Base-by-base conservation (phyloP, 495 filamentous ascomycete genomes). In the Mytilinidion resinicola region DNA sequence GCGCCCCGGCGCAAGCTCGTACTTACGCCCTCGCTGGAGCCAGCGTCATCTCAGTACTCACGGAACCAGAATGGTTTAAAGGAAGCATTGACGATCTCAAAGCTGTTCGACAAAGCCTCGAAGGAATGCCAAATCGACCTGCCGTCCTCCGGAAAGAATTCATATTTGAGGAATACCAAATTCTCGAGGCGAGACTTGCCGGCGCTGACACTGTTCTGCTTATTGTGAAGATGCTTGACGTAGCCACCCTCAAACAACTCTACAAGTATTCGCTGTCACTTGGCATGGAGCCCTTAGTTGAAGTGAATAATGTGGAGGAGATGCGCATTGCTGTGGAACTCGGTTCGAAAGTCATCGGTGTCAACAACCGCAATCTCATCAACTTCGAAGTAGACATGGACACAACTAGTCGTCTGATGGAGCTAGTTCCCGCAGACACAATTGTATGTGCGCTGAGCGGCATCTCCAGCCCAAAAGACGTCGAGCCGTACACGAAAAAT, bases 41-140 rank as follows among this genome's bases (percentile, higher is more conserved):
- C 25, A 96, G 92, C 63, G 87, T 95, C 33, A 97, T 98, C 64
- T 96, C 91, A 10, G 95, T 99, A 11, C 82, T 99, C 53, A 99
- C 93, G 0, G 93, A 99, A 72, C 93, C 93, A 0, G 86, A 96
- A 64, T 99, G 91, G 91, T 99, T 99, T 76, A 97, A 96, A 72
- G 93, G 93, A 33, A 91, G 86, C 62, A 89, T 97, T 52, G 93
- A 99, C 53, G 93, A 99, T 69, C 76, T 99, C 37, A 85, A 90
- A 46, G 82, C 86, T 53, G 93, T 96, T 30, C 84, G 93, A 11
- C 89, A 91, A 69, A 89, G 87, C 43, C 76, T 99, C 14, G 85
- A 90, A 61, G 89, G 87, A 10, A 88, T 97, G 82, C 84, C 88
- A 0, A 93, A 96, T 70, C 81, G 93, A 39, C 93, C 93, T 4